Percentiles rank a stretch among this genome's conserved stretches.
phyloP scores from a whole-genome alignment of 306 rosid genomes.

The Bauhinia variegata region DNA sequence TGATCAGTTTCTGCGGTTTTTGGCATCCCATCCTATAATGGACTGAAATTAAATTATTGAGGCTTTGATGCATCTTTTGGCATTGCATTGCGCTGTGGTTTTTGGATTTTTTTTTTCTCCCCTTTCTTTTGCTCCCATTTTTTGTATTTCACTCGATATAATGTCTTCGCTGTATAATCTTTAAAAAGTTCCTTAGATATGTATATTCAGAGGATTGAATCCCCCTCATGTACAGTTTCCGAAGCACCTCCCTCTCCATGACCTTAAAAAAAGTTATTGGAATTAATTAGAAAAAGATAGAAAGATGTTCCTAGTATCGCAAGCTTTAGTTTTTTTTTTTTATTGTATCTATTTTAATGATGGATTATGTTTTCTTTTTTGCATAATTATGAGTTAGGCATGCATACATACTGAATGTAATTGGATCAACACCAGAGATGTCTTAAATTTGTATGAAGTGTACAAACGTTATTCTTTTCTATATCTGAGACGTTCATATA shows the following conservation, averaged over 20 bases:
- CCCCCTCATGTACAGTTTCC: conserved; percentile 58
- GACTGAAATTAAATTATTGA: conserved; percentile 25
- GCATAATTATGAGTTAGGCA: too few relatives aligned
- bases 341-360: too few relatives aligned
- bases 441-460: too few relatives aligned
- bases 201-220: conserved; percentile 54
- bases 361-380: too few relatives aligned
- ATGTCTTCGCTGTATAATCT: conserved; percentile 45
- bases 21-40: conserved; percentile 40
- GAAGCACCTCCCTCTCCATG: conserved; percentile 29
- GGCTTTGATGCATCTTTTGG: conserved; percentile 32
- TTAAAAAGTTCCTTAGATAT: conserved; percentile 39
- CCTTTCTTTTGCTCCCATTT: conserved; percentile 38
- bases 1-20: conserved; percentile 48
- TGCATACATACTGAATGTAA: too few relatives aligned
- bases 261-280: conserved; percentile 37
- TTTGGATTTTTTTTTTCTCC: conserved; percentile 29
- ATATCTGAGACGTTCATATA: too few relatives aligned
- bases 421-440: too few relatives aligned
- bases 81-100: conserved; percentile 33
- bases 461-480: too few relatives aligned
- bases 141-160: conserved; percentile 47
- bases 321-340: too few relatives aligned
- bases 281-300: conserved; percentile 1
- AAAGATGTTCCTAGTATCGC: too few relatives aligned